A percentile compares a stretch with the other conserved stretches of the same genome.
phyloP scores from a whole-genome alignment of 345 rosid species.

The Luvunga scandens region DNA sequence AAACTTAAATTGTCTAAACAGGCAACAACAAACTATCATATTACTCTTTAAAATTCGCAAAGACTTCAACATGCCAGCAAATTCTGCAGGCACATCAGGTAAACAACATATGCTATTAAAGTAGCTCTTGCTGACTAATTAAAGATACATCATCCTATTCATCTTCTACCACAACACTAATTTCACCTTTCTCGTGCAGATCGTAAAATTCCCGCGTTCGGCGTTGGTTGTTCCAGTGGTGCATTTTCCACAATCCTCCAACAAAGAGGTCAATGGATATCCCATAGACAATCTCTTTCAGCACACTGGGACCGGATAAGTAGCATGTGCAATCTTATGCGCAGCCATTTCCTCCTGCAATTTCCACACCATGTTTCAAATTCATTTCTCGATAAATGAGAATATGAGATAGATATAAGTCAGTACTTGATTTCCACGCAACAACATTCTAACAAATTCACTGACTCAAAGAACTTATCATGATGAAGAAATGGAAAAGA shows the following conservation, averaged over 20 bases:
- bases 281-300: conserved; percentile 34
- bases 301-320: conserved; percentile 35
- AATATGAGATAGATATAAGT: not conserved
- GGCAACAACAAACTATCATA: too few species aligned
- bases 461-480: not conserved
- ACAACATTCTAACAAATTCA: not conserved
- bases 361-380: not conserved
- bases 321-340: conserved; percentile 26
- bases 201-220: conserved; percentile 34
- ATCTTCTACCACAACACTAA: conserved; percentile 34
- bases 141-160: conserved; percentile 8
- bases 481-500: not conserved
- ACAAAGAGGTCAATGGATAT: conserved; percentile 25
- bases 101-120: not conserved
- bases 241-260: conserved; percentile 41
- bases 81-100: not conserved
- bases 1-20: too few species aligned
- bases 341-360: conserved; percentile 20
- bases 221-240: conserved; percentile 45
- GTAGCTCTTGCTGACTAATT: not conserved
- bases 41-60: too few species aligned
- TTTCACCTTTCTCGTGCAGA: conserved; percentile 38
- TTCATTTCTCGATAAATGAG: not conserved
- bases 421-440: not conserved
- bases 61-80: not conserved